A percentile compares a stretch with the other conserved stretches of the same genome.
Conservation (phyloP, 768 basidiomycete species). For the Amanita pallidorosea region DNA sequence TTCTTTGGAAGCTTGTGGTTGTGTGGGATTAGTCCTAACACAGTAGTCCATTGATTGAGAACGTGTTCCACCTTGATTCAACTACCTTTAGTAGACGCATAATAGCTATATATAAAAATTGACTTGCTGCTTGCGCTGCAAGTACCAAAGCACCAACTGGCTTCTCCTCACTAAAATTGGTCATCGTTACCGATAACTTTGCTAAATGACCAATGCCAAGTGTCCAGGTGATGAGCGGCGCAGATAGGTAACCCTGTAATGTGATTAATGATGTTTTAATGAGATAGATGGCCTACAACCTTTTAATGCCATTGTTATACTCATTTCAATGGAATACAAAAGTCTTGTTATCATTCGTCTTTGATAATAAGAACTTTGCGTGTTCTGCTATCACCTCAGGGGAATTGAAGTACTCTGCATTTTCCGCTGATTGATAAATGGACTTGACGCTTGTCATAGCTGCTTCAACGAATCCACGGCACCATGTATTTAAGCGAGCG, state of each 20-base stretch:
- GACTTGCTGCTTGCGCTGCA: neutral
- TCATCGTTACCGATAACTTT: neutral
- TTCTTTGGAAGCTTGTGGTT: no score
- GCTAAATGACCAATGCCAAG: neutral
- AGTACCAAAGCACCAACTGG: slow-evolving; percentile 1
- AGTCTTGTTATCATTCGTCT: no score
- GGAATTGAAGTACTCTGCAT: no score
- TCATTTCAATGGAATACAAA: neutral
- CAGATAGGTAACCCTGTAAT: neutral
- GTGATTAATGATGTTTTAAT: neutral
- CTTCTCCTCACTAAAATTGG: neutral
- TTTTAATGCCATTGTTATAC: neutral
- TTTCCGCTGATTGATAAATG: no score
- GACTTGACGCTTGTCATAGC: no score
- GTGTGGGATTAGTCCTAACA: no score
- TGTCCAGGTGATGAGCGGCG: neutral
- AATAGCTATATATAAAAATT: neutral
- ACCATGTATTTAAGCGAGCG: no score
- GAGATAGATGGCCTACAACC: neutral
- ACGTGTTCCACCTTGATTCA: neutral
- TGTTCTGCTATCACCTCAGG: no score
- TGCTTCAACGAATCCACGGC: no score
- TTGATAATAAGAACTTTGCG: no score
- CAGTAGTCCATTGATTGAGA: neutral
- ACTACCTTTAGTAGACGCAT: neutral